These are phyloP conservation scores for Russula foetens DNA, from an alignment of 768 basidiomycete genomes.

Conservation along the genomic window DNA sequence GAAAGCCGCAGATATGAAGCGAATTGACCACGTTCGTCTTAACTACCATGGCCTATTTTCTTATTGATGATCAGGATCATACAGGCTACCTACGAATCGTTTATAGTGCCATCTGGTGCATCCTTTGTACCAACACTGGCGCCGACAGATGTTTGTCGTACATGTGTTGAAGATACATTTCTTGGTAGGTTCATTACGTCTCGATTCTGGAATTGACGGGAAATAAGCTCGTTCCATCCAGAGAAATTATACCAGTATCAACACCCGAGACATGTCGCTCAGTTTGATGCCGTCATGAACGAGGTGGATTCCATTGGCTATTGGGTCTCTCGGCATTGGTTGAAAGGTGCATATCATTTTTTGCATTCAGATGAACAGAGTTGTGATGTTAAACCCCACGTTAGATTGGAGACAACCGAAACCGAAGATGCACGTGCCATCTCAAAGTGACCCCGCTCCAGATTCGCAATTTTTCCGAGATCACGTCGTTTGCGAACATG, in stretches of 20 bases:
- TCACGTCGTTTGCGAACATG: constrained; percentile 72
- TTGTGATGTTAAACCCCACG: background rate
- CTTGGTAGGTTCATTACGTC: constrained; percentile 34
- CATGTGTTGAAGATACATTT: constrained; percentile 52
- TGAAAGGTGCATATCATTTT: constrained; percentile 45
- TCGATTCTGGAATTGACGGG: background rate
- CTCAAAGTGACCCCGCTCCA: constrained; percentile 57
- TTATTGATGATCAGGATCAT: constrained; percentile 1
- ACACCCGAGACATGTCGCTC: constrained; percentile 52
- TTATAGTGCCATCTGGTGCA: constrained; percentile 30
- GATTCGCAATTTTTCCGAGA: constrained; percentile 45
- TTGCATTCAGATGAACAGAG: constrained; percentile 1
- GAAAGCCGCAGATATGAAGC: constrained; percentile 57
- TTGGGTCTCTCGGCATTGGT: constrained; percentile 77
- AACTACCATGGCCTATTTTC: background rate
- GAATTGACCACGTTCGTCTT: constrained; percentile 45
- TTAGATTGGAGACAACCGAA: constrained; percentile 68
- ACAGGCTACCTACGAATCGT: constrained; percentile 40
- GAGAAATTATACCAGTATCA: constrained; percentile 62
- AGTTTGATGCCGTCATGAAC: constrained; percentile 48
- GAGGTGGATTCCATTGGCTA: constrained; percentile 38
- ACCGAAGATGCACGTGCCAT: constrained; percentile 67
- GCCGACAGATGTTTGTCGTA: constrained; percentile 47
- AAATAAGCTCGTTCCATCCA: constrained; percentile 23
- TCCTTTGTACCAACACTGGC: constrained; percentile 40